Evolutionary conservation across 2,329 filamentous ascomycete genomes (phyloP).

Genomic region (Chaetomium sp.): DNA sequence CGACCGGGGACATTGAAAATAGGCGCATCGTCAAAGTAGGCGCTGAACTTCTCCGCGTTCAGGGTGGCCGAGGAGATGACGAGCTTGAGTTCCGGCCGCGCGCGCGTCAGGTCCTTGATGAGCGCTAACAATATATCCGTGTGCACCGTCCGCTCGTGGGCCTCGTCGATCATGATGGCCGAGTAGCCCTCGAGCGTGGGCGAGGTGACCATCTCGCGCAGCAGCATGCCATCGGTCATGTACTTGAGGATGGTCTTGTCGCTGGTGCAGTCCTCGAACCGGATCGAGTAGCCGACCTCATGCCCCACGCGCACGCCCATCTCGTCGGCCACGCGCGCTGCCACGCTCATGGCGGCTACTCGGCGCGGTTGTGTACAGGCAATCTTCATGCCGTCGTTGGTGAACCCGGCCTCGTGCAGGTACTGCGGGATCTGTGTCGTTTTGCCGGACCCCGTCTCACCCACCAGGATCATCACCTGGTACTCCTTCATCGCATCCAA

Average conservation of each 20-base stretch:
- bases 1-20: constrained; percentile 93
- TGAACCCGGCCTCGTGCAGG: constrained; percentile 84
- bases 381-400: constrained; percentile 74
- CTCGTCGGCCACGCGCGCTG: constrained; percentile 91
- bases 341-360: constrained; percentile 96
- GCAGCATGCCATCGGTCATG: constrained; percentile 94
- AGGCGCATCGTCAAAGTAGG: constrained; percentile 86
- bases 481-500: constrained; percentile 79
- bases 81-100: constrained; percentile 78
- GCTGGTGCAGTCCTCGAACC: constrained; percentile 87
- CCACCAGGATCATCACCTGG: constrained; percentile 86
- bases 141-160: constrained; percentile 85
- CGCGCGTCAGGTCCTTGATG: constrained; percentile 79
- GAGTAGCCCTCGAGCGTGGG: constrained; percentile 78
- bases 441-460: constrained; percentile 92
- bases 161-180: constrained; percentile 93
- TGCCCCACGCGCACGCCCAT: constrained; percentile 84
- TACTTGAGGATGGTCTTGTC: constrained; percentile 92
- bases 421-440: constrained; percentile 95
- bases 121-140: constrained; percentile 87
- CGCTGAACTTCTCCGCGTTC: constrained; percentile 85
- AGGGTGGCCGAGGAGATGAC: constrained; percentile 93
- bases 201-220: constrained; percentile 84
- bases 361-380: constrained; percentile 91
- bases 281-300: constrained; percentile 90